Conservation (phyloP, 2,329 filamentous ascomycete genomes). For the Colletotrichum sp. region DNA sequence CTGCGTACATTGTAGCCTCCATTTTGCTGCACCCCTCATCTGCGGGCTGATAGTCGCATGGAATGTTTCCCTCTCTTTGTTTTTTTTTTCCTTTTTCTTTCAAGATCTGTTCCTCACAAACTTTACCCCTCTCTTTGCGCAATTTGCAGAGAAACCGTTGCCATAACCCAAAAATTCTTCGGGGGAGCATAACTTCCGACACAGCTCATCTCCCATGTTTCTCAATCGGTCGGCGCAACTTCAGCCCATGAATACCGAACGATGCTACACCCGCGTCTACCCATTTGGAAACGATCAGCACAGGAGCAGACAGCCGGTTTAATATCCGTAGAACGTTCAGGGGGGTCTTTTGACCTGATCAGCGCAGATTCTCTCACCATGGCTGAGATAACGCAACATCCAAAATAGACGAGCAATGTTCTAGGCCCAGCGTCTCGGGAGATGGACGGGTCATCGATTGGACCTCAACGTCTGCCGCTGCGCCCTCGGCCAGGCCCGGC, state of each 20-base stretch:
- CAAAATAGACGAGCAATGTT: background rate
- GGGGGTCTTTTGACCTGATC: background rate
- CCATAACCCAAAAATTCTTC: background rate
- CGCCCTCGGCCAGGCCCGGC: background rate
- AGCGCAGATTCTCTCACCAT: background rate
- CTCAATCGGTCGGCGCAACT: background rate
- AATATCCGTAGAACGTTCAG: background rate
- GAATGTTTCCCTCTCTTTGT: background rate
- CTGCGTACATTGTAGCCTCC: background rate
- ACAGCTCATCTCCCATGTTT: background rate
- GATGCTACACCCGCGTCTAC: background rate
- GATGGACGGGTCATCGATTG: background rate
- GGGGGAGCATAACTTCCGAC: background rate
- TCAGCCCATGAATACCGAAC: background rate
- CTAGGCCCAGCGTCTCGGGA: background rate
- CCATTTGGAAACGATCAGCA: slow-evolving; percentile 5
- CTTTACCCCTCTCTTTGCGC: background rate
- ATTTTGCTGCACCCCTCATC: background rate
- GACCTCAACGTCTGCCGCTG: background rate
- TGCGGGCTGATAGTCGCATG: background rate
- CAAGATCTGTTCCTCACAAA: background rate
- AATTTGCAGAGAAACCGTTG: background rate
- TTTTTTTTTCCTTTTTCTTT: background rate
- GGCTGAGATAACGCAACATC: background rate
- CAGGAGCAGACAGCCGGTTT: background rate